phyloP scores from a whole-genome alignment of 2,329 filamentous ascomycete genomes.

The Verticillium klebahnii region DNA sequence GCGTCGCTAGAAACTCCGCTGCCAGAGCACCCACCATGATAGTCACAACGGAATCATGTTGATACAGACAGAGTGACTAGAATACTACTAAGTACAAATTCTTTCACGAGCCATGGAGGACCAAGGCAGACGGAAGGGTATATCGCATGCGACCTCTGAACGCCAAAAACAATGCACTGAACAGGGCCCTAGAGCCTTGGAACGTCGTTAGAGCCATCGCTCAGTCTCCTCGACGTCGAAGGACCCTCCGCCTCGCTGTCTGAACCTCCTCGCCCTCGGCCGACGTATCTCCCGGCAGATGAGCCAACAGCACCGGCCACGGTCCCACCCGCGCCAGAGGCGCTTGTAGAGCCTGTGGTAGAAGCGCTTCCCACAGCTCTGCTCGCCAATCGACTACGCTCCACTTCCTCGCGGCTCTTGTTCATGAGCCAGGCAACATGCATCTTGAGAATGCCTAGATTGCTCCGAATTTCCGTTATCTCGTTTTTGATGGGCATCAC shows the following conservation, averaged over 20 bases:
- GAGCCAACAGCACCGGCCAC: conserved; percentile 16
- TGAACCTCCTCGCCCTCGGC: conserved; percentile 17
- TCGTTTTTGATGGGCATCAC: conserved; percentile 58
- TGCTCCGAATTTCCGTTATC: conserved; percentile 55
- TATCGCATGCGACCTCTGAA: neutral
- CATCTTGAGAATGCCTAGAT: conserved; percentile 53
- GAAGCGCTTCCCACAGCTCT: conserved; percentile 1
- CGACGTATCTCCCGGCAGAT: conserved; percentile 6
- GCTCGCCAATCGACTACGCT: conserved; percentile 22
- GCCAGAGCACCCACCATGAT: neutral
- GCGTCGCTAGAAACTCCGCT: neutral
- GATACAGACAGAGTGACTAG: neutral
- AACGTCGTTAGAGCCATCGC: conserved; percentile 25
- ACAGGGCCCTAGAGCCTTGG: conserved; percentile 26
- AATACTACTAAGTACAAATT: neutral
- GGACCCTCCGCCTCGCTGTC: conserved; percentile 17
- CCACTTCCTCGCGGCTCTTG: conserved; percentile 41
- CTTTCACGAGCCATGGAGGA: neutral
- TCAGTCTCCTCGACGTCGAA: conserved; percentile 17
- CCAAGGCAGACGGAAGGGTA: neutral
- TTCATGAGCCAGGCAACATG: conserved; percentile 56
- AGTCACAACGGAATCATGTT: too few relatives aligned
- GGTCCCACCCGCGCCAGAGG: conserved; percentile 1
- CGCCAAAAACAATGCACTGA: neutral
- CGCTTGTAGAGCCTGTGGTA: too few relatives aligned